Evolutionary conservation across 192 early-diverging fungal species (phyloP).

Genomic region (Glomus cerebriforme): DNA sequence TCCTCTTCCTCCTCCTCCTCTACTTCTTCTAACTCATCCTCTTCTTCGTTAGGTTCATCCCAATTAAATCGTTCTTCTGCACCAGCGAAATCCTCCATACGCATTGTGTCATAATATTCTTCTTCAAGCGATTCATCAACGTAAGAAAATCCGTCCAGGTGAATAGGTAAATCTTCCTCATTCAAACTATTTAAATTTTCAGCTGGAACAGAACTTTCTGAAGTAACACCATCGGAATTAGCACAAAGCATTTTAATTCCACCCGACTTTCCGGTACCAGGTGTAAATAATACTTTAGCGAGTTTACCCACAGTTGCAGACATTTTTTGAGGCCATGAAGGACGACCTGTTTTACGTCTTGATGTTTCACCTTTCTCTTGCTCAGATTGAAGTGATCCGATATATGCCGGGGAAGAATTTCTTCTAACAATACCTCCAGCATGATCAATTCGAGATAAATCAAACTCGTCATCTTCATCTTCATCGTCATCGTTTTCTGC

Average conservation of each 20-base stretch:
- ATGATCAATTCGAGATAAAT: constrained; percentile 3
- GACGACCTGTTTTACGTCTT: background rate
- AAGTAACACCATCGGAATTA: background rate
- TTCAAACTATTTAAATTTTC: background rate
- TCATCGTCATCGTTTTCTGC: constrained; percentile 1
- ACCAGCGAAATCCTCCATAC: background rate
- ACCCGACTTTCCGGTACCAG: background rate
- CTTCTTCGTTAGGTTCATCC: background rate
- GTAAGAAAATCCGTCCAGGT: constrained; percentile 11
- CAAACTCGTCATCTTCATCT: constrained; percentile 8
- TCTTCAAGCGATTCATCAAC: constrained; percentile 9
- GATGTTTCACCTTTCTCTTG: background rate
- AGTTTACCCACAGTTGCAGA: constrained; percentile 6
- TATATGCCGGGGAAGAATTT: constrained; percentile 12
- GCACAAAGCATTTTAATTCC: background rate
- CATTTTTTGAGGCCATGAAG: constrained; percentile 14
- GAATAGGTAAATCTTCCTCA: background rate
- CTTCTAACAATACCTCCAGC: background rate
- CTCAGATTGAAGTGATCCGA: background rate
- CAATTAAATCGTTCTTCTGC: constrained; percentile 10
- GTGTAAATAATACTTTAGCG: background rate
- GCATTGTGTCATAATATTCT: background rate
- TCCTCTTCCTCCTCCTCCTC: background rate
- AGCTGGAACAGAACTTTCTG: background rate
- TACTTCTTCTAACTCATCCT: background rate